Evolutionary conservation across 305 asterid genomes (phyloP).

Genomic region (Fraxinus ornus): DNA sequence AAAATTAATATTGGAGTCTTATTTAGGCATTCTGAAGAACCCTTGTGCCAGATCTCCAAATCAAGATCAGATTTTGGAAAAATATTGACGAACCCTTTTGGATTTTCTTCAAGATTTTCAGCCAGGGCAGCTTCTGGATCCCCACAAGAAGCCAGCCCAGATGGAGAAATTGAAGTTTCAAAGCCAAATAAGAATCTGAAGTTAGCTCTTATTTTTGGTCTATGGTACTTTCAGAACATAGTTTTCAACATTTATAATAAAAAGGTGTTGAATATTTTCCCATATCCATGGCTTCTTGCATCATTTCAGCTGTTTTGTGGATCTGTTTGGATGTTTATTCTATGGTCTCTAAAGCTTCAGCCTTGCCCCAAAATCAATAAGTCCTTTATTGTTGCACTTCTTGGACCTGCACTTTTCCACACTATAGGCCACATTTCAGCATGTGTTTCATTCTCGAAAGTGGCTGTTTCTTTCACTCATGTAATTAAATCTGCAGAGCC

Average conservation of each 20-base stretch:
- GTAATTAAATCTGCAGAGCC: conserved; percentile 84
- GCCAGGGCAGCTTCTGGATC: conserved; percentile 44
- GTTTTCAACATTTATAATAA: conserved; percentile 81
- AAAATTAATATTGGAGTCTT: conserved; percentile 16
- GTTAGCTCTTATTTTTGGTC: conserved; percentile 71
- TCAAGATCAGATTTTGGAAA: conserved; percentile 45
- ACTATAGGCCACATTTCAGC: conserved; percentile 82
- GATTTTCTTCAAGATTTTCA: conserved; percentile 32
- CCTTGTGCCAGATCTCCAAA: conserved; percentile 48
- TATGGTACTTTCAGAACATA: conserved; percentile 88
- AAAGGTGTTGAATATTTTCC: conserved; percentile 72
- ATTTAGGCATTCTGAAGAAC: background rate
- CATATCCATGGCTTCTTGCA: conserved; percentile 92
- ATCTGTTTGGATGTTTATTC: conserved; percentile 76
- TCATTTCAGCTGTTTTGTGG: conserved; percentile 82
- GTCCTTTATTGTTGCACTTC: conserved; percentile 79
- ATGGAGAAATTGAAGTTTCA: conserved; percentile 48
- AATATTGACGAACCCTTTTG: conserved; percentile 35
- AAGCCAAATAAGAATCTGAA: conserved; percentile 52
- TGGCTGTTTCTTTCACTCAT: conserved; percentile 79
- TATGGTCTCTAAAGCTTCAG: conserved; percentile 68
- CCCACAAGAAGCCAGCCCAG: conserved; percentile 58
- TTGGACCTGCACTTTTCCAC: conserved; percentile 91
- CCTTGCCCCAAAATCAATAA: conserved; percentile 76
- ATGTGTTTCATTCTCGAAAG: conserved; percentile 81